Conservation (phyloP, 768 basidiomycete species). For the Hygrophorus pudorinus region DNA sequence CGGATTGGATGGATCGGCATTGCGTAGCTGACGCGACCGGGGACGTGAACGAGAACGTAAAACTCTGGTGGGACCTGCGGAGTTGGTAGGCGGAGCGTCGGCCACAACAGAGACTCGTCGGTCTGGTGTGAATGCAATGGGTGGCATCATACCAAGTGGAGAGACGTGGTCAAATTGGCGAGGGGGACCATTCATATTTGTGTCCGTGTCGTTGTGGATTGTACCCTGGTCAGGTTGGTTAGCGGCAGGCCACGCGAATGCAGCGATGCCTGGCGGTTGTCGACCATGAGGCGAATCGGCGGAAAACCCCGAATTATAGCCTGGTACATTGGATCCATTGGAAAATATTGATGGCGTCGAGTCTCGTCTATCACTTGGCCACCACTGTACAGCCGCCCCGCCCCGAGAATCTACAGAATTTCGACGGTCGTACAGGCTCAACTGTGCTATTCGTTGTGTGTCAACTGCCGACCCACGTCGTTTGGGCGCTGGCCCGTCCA, state of each 20-base stretch:
- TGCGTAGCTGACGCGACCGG: slow-evolving; percentile 50
- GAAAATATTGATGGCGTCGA: slow-evolving; percentile 48
- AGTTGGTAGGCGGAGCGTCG: slow-evolving; percentile 33
- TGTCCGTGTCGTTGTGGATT: slow-evolving; percentile 36
- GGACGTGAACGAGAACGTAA: slow-evolving; percentile 64
- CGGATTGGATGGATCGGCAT: slow-evolving; percentile 26
- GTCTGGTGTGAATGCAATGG: slow-evolving; percentile 50
- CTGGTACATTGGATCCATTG: slow-evolving; percentile 41
- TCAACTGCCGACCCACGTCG: slow-evolving; percentile 80
- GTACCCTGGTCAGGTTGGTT: slow-evolving; percentile 24
- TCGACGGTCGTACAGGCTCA: slow-evolving; percentile 70
- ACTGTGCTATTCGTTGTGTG: slow-evolving; percentile 62
- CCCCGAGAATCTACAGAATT: slow-evolving; percentile 62
- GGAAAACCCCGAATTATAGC: slow-evolving; percentile 48
- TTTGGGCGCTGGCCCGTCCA: slow-evolving; percentile 65
- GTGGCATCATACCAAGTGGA: slow-evolving; percentile 38
- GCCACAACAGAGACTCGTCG: slow-evolving; percentile 73
- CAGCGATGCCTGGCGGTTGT: slow-evolving; percentile 50
- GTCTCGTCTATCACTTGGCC: slow-evolving; percentile 62
- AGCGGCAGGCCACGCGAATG: slow-evolving; percentile 64
- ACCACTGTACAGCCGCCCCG: slow-evolving; percentile 31
- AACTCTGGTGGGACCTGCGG: slow-evolving; percentile 34
- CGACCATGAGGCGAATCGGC: slow-evolving; percentile 57
- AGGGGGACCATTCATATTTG: slow-evolving; percentile 28
- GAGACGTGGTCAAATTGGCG: slow-evolving; percentile 40